Base-by-base conservation (phyloP, 2,329 filamentous ascomycete genomes). In the Colletotrichum horii region DNA sequence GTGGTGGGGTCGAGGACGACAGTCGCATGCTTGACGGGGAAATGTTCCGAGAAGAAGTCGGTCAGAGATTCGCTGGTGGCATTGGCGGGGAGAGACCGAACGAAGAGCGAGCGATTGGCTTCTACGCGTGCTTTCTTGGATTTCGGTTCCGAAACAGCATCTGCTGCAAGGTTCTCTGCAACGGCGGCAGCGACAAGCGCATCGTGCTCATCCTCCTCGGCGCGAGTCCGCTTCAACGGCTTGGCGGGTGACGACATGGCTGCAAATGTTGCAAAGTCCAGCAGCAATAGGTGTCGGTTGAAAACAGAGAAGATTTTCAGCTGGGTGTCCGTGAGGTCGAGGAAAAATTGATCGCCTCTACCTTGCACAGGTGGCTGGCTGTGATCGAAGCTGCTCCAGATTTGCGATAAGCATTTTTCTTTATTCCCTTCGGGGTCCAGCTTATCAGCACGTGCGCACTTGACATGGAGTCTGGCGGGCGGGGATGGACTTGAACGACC, bases 1-100 rank as follows among this genome's bases (percentile, higher is more conserved):
- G 96, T 98, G 78, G 93, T 89, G 19, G 94, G 92, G 83, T 99
- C 96, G 72, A 94, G 87, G 52, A 99, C 96, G 6, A 98, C 96
- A n/a, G 94, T 95, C 68, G 97, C 96, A 85, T 98, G 96, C 85
- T 98, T 98, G 83, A 99, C 92, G 9, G 97, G 96, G 81, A 95
- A 98, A 75, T 96, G 94, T 83, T 98, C 92, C 8, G 97, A 98
- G 86, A 99, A 99, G 84, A 96, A 94, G 75, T 95, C 93, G 75
- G 96, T 95, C 77, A 99, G 89, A 69, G 90, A 90, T 81, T 98
- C 96, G 82, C 92, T 95, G 38, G 96, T 98, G 48, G 94, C 93
- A 28, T 89, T 91, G 26, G 93, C 86, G 24, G 96, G 95, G 64
- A 99, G 91, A 66, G 94, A 96, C 80, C 96, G 95, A 78, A 99